Base-by-base conservation (phyloP, 163 green algal species). In the Coccomyxa subellipsoidea region DNA sequence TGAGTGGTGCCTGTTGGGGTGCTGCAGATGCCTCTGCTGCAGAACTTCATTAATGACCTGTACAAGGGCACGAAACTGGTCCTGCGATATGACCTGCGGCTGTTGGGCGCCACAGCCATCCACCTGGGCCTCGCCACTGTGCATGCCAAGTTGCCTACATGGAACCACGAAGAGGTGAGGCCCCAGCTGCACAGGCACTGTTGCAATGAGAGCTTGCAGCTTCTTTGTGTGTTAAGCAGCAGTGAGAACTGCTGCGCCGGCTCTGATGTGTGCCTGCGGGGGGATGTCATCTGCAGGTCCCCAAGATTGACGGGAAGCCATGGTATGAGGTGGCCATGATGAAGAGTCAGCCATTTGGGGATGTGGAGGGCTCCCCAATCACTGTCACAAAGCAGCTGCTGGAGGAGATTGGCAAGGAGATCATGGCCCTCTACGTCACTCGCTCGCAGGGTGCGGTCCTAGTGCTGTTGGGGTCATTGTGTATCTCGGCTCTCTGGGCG, bases 371-470 rank as follows among this genome's bases (percentile, higher is more conserved):
- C 15, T 59, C 47, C 47, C 47, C 47, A 27, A 18, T 59, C 15
- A 8, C 47, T 27, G 47, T 59, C 47, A 59, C 47, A 59, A 59
- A 59, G 47, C 15, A 59, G 47, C 66, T 73, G 66, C 66, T 73
- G 66, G n/a, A 36, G 29, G 66, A 73, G 66, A 73, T 73, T 34
- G n/a, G 66, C 66, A 73, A 73, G 66, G 66, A 73, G 66, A 73
- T 73, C 27, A 27, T 73, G 5, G 4, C 1, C 1, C 66, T 73
- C 2, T 73, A 73, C 66, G 66, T 32, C 6, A 73, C 27, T 59
- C 47, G 47, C 15, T 59, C 47, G 23, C 21, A 59, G 15, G 47
- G 47, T 59, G 47, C 15, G 47, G 4, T 59, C 23, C 5, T 7
- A 59, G 1, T 59, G 5, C 4, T 59, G 21, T 12, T 59, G 23